Percentiles rank a stretch among this genome's conserved stretches.
Evolutionary conservation across 257 asterid genomes (phyloP).

Genomic region (Plectranthus barbatus): DNA sequence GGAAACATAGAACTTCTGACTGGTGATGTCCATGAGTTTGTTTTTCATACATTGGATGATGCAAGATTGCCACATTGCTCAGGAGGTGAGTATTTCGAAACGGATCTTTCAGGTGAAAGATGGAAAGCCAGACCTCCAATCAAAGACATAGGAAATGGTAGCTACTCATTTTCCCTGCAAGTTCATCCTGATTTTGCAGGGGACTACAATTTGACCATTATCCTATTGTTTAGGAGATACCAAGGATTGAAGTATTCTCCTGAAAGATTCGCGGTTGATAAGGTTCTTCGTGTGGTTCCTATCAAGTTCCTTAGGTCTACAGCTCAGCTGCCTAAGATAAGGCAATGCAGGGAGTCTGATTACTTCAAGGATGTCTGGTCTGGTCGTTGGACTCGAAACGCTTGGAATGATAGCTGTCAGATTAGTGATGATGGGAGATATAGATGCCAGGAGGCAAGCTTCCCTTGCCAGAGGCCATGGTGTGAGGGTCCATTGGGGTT

Average conservation of each 20-base stretch:
- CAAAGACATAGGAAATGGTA: constrained; percentile 64
- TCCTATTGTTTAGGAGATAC: constrained; percentile 51
- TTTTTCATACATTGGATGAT: constrained; percentile 73
- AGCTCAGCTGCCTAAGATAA: constrained; percentile 31
- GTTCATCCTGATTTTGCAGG: constrained; percentile 81
- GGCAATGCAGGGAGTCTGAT: constrained; percentile 48
- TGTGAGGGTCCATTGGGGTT: constrained; percentile 61
- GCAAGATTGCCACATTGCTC: constrained; percentile 48
- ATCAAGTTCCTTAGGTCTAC: constrained; percentile 38
- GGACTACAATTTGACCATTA: constrained; percentile 63
- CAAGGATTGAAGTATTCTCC: constrained; percentile 69
- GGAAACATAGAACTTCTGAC: constrained; percentile 32
- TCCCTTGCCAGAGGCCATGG: constrained; percentile 73
- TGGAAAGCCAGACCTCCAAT: constrained; percentile 93
- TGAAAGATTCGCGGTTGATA: constrained; percentile 48
- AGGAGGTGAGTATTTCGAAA: constrained; percentile 94
- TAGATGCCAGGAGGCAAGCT: constrained; percentile 58
- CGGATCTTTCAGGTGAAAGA: constrained; percentile 63
- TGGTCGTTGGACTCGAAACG: constrained; percentile 88
- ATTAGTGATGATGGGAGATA: constrained; percentile 66
- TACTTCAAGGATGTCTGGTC: constrained; percentile 61
- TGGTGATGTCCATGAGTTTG: constrained; percentile 65
- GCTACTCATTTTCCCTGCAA: constrained; percentile 56
- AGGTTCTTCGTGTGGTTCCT: constrained; percentile 45
- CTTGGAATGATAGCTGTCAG: constrained; percentile 48